phyloP scores from a whole-genome alignment of 345 rosid species.

The Rhodamnia argentea region DNA sequence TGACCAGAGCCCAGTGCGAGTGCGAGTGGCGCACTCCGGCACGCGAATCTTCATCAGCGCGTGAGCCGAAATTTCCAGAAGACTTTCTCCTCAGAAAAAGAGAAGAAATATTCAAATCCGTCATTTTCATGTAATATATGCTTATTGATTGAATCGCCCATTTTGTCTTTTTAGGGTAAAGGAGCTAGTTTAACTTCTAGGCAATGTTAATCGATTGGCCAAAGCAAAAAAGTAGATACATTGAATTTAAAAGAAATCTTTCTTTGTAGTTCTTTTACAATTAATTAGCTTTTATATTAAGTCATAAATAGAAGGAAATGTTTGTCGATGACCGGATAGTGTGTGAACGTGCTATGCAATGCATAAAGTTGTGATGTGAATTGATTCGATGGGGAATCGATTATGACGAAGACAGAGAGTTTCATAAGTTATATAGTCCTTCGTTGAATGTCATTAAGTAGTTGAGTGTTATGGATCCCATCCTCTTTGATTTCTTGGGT shows the following conservation, averaged over 20 bases:
- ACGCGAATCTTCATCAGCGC: not conserved
- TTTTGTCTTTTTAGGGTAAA: not conserved
- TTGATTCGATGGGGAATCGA: not conserved
- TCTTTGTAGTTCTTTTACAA: not conserved
- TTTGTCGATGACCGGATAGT: rapidly evolving
- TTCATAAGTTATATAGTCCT: no score
- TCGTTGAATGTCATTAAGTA: no score
- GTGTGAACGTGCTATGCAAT: not conserved
- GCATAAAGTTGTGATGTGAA: rapidly evolving
- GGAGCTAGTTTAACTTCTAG: not conserved
- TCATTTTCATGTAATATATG: not conserved
- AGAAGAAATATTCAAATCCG: not conserved
- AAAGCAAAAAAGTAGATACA: not conserved
- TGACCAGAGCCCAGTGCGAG: not conserved
- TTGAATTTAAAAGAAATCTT: not conserved
- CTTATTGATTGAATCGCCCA: not conserved
- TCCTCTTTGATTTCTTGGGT: no score
- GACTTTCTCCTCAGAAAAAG: not conserved
- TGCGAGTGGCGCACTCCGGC: not conserved
- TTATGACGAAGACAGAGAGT: not conserved
- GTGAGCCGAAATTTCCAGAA: not conserved
- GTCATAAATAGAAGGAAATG: not conserved
- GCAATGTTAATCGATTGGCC: not conserved
- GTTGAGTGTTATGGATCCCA: no score
- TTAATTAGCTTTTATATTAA: not conserved